phyloP scores from a whole-genome alignment of 2,329 filamentous ascomycete species.

The Ophiocordyceps robertsii region DNA sequence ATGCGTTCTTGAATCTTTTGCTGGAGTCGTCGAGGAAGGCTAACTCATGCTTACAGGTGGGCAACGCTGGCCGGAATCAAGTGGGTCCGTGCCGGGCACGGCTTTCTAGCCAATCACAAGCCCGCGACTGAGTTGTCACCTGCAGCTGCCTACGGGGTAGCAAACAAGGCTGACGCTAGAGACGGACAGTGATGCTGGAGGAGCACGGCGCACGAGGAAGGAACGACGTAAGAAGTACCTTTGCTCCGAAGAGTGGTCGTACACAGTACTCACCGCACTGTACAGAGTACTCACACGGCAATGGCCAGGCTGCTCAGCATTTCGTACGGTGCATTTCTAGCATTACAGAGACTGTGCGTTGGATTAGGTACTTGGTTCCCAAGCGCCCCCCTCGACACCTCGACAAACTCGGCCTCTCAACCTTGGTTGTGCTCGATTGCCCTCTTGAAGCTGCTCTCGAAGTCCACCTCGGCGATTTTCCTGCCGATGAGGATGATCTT shows the following conservation, averaged over 20 bases:
- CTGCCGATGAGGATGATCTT: constrained; percentile 55
- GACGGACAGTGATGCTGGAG: too few relatives aligned
- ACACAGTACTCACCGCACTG: too few relatives aligned
- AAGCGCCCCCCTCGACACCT: too few relatives aligned
- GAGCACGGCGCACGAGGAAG: too few relatives aligned
- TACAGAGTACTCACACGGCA: too few relatives aligned
- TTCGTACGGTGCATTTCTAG: too few relatives aligned
- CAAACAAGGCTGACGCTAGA: neutral
- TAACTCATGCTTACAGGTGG: constrained; percentile 10
- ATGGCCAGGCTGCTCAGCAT: too few relatives aligned
- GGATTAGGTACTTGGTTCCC: too few relatives aligned
- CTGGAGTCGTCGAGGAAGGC: constrained; percentile 11
- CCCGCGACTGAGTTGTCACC: neutral
- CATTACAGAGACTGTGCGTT: too few relatives aligned
- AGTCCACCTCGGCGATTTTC: constrained; percentile 35
- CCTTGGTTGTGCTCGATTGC: constrained; percentile 8
- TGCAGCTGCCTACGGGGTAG: neutral
- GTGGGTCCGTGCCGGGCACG: constrained; percentile 23
- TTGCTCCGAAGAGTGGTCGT: too few relatives aligned
- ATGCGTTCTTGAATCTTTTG: constrained; percentile 2
- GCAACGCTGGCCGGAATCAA: constrained; percentile 21
- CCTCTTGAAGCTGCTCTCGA: constrained; percentile 30
- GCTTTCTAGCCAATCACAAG: constrained; percentile 14
- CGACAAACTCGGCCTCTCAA: neutral
- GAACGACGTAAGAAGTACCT: too few relatives aligned